These are phyloP conservation scores for Carex littledalei DNA, from an alignment of 176 grass and related monocot genomes.

Conservation along the genomic window DNA sequence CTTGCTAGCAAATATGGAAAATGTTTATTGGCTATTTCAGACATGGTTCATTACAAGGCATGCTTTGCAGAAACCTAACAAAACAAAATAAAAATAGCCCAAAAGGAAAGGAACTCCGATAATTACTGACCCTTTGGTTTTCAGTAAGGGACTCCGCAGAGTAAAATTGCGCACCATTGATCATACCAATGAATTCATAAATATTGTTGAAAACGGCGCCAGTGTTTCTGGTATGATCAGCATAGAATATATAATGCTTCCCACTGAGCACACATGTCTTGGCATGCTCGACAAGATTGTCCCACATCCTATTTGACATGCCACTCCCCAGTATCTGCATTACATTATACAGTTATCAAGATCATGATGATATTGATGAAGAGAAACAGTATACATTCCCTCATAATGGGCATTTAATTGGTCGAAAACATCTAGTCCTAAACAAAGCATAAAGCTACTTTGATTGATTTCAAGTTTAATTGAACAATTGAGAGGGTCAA, in stretches of 20 bases:
- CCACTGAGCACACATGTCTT: slow-evolving; percentile 81
- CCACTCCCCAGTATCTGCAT: slow-evolving; percentile 63
- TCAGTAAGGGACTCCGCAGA: slow-evolving; percentile 72
- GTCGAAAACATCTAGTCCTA: too few species aligned
- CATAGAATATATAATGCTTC: slow-evolving; percentile 82
- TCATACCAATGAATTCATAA: slow-evolving; percentile 76
- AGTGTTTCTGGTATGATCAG: slow-evolving; percentile 40
- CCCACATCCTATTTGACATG: slow-evolving; percentile 96
- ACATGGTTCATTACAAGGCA: not conserved
- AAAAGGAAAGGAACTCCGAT: not conserved
- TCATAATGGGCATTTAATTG: not conserved
- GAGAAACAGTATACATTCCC: not conserved
- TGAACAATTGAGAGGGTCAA: not conserved
- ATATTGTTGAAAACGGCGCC: slow-evolving; percentile 87
- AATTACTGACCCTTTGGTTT: slow-evolving; percentile 63
- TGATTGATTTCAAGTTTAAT: not conserved
- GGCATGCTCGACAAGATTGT: slow-evolving; percentile 77
- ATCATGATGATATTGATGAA: not conserved
- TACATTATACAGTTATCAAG: not conserved
- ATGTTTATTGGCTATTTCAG: not conserved
- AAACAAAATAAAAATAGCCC: not conserved
- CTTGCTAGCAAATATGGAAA: not conserved
- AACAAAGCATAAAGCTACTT: too few species aligned
- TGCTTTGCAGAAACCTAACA: slow-evolving; percentile 6
- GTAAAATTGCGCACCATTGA: slow-evolving; percentile 66